Percentiles rank a stretch among this genome's conserved stretches.
Evolutionary conservation across 148 eudicot species (phyloP).

Genomic region (Talinum fruticosum): DNA sequence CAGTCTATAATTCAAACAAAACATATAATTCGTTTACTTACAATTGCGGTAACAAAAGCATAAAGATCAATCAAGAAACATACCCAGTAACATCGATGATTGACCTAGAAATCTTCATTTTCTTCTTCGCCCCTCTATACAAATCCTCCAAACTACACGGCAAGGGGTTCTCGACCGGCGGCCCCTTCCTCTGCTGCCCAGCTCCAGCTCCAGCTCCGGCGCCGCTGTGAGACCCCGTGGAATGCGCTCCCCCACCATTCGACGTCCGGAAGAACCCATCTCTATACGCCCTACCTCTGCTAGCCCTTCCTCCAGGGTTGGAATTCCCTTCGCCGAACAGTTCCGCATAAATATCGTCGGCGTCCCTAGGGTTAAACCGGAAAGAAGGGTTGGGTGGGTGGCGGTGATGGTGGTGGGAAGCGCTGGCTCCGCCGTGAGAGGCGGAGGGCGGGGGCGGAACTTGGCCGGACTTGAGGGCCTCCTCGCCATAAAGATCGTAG

Average conservation of each 20-base stretch:
- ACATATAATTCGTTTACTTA: background rate
- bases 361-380: slow-evolving; percentile 75
- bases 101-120: slow-evolving; percentile 86
- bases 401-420: slow-evolving; percentile 38
- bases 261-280: slow-evolving; percentile 45
- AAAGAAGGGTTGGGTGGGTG: slow-evolving; percentile 32
- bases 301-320: slow-evolving; percentile 19
- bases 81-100: slow-evolving; percentile 64
- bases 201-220: background rate
- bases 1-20: background rate
- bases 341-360: slow-evolving; percentile 86
- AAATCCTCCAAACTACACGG: slow-evolving; percentile 83
- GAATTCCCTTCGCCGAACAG: slow-evolving; percentile 47
- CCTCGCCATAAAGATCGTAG: slow-evolving; percentile 91
- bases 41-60: background rate
- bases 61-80: background rate
- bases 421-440: slow-evolving; percentile 29
- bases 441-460: slow-evolving; percentile 65
- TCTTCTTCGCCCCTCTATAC: slow-evolving; percentile 73
- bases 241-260: slow-evolving; percentile 17
- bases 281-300: slow-evolving; percentile 29
- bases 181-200: slow-evolving; percentile 48
- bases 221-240: slow-evolving; percentile 4
- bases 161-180: slow-evolving; percentile 68
- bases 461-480: slow-evolving; percentile 73